Percentiles rank a stretch among this genome's conserved stretches.
These are phyloP conservation scores for Colletotrichum limetticola DNA, from an alignment of 2,329 filamentous ascomycete species.

Conservation along the genomic window DNA sequence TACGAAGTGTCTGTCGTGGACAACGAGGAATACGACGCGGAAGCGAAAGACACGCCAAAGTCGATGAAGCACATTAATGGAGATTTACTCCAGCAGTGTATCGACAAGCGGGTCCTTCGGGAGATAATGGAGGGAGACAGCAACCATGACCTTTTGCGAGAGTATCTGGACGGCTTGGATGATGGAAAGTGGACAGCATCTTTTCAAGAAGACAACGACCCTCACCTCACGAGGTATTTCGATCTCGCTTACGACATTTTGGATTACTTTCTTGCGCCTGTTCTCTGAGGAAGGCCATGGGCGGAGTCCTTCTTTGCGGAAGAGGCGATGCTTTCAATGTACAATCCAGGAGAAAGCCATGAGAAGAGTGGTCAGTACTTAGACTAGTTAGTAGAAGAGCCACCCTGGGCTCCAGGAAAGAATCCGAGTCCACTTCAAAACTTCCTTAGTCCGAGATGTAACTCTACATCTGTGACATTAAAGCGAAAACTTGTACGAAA, in stretches of 20 bases:
- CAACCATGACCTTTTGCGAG: conserved; percentile 53
- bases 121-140: conserved; percentile 48
- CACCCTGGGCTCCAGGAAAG: neutral
- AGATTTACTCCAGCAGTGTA: conserved; percentile 68
- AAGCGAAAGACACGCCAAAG: conserved; percentile 54
- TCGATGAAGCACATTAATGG: conserved; percentile 73
- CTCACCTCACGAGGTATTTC: conserved; percentile 49
- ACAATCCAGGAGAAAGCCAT: neutral
- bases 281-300: conserved; percentile 49
- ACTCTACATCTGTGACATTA: too few species aligned
- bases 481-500: too few species aligned
- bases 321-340: neutral
- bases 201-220: conserved; percentile 41
- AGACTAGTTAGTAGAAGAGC: neutral
- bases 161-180: conserved; percentile 63
- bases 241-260: conserved; percentile 64
- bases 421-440: neutral
- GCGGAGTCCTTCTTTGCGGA: too few species aligned
- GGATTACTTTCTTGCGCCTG: conserved; percentile 62
- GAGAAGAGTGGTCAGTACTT: neutral
- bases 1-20: conserved; percentile 41
- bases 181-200: conserved; percentile 51
- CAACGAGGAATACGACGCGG: conserved; percentile 41
- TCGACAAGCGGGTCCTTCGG: conserved; percentile 59
- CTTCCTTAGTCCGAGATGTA: too few species aligned